Conservation (phyloP, 2,329 filamentous ascomycete genomes). For the Fusarium ramigenum region DNA sequence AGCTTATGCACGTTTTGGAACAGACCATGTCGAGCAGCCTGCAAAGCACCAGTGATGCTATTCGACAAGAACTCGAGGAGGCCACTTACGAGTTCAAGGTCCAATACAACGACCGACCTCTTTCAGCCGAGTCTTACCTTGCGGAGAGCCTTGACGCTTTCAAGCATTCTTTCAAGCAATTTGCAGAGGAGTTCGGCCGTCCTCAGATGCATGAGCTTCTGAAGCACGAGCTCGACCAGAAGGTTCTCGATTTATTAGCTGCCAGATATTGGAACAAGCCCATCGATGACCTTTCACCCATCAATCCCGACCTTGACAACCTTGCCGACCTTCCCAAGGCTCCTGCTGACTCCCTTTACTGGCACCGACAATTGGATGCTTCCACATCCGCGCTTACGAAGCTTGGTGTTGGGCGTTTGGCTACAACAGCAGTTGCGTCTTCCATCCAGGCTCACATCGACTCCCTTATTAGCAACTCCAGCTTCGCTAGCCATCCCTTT, state of each 20-base stretch:
- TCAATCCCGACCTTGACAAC: slow-evolving; percentile 74
- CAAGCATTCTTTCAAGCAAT: slow-evolving; percentile 97
- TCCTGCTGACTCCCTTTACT: slow-evolving; percentile 85
- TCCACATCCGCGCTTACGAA: slow-evolving; percentile 92
- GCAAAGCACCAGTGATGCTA: slow-evolving; percentile 88
- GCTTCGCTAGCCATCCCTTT: slow-evolving; percentile 90
- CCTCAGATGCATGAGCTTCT: slow-evolving; percentile 88
- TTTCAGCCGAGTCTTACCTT: slow-evolving; percentile 95
- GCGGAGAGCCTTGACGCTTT: slow-evolving; percentile 95
- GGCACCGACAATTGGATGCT: slow-evolving; percentile 93
- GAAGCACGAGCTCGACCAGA: slow-evolving; percentile 92
- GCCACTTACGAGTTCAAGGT: slow-evolving; percentile 99
- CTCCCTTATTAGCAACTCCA: slow-evolving; percentile 78
- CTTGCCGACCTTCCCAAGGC: slow-evolving; percentile 84
- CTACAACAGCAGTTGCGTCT: slow-evolving; percentile 88
- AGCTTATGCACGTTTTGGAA: slow-evolving; percentile 96
- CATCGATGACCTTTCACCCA: slow-evolving; percentile 78
- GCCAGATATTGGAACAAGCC: slow-evolving; percentile 98
- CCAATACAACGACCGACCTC: slow-evolving; percentile 95
- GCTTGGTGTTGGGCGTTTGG: slow-evolving; percentile 89
- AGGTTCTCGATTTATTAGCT: slow-evolving; percentile 90
- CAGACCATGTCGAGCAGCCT: slow-evolving; percentile 96
- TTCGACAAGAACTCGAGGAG: slow-evolving; percentile 94
- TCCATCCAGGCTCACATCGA: slow-evolving; percentile 89
- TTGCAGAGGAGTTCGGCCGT: slow-evolving; percentile 88